Evolutionary conservation across 169 alveolate species (phyloP).

Genomic region (Theileria annulata): DNA sequence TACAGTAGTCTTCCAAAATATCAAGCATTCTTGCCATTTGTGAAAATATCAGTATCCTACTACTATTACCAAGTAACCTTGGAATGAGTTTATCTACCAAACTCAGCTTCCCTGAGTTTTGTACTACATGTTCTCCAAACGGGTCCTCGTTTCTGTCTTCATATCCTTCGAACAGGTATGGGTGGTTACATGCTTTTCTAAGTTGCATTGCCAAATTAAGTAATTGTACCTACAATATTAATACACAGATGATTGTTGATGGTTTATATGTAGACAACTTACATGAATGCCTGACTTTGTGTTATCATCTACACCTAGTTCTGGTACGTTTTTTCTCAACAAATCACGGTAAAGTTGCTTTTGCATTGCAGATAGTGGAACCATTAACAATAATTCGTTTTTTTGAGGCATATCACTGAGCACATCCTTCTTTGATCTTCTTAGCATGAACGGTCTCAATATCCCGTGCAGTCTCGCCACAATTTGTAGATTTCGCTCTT

Average conservation of each 20-base stretch:
- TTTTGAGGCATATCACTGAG: constrained; percentile 95
- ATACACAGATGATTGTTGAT: not conserved
- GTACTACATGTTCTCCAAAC: constrained; percentile 90
- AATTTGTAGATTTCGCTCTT: constrained; percentile 72
- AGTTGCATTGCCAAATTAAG: constrained; percentile 97
- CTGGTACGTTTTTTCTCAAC: constrained; percentile 79
- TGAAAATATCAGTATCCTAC: constrained; percentile 89
- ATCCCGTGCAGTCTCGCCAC: constrained; percentile 92
- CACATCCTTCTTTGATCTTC: constrained; percentile 97
- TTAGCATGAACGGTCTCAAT: constrained; percentile 95
- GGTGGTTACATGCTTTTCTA: constrained; percentile 98
- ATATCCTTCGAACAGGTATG: constrained; percentile 90
- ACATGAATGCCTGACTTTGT: constrained; percentile 44
- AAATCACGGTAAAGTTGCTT: constrained; percentile 90
- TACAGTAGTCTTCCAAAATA: constrained; percentile 93
- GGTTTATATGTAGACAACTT: not conserved
- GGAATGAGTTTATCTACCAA: constrained; percentile 85
- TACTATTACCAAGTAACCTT: constrained; percentile 73
- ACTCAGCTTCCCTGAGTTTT: constrained; percentile 88
- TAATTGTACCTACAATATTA: constrained; percentile 84
- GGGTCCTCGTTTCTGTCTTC: constrained; percentile 87
- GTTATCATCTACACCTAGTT: constrained; percentile 69
- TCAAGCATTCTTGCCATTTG: constrained; percentile 93
- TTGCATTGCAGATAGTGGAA: constrained; percentile 93
- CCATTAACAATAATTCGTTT: constrained; percentile 85